Base-by-base conservation (phyloP, 2,329 filamentous ascomycete genomes). In the Knufia fluminis region DNA sequence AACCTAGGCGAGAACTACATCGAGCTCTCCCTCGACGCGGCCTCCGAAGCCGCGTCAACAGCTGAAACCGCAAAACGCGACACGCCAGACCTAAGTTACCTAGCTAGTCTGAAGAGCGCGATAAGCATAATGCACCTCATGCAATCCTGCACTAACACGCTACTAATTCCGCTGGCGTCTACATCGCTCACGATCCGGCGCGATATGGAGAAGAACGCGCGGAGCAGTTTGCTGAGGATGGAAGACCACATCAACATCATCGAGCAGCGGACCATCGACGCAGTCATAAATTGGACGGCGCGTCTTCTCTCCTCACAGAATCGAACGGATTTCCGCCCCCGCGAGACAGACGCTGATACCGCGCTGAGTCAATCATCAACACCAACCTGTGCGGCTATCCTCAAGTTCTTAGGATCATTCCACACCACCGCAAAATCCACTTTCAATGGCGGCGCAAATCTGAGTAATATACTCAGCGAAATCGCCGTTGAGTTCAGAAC, bases 61-160 rank as follows among this genome's bases (percentile, higher is more conserved):
- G 85, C 92, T 61, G 91, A 97, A 65, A 82, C 77, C 58, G 71
- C 76, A 46, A 96, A 91, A 66, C 78, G 75, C 12, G 91, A 96
- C 62, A 16, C 24, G 26, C 92, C 92, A 0, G 91, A 98, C 64
- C 76, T 97, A 45, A 77, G 78, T 2, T 96, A 94, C 65, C 76
- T 98, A 33, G 79, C 83, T 4, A 80, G 81, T 8, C 76, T 97
- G 32, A 83, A 86, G 28, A 81, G 85, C 1, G 86, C 88, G 7
- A 87, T 95, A 48, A 90, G 83, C 48, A 91, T 96, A 55, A 85
- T 92, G 7, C 90, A 91, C 63, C 79, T 98, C 59, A 94, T 97
- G 80, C 83, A 91, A 59, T 87, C 88, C 54, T 95, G 92, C 60
- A 90, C 94, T 58, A 82, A 84, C 52, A 90, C 89, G 3, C 87